Conservation (phyloP, 2,329 filamentous ascomycete genomes). For the Xylaria sp. region DNA sequence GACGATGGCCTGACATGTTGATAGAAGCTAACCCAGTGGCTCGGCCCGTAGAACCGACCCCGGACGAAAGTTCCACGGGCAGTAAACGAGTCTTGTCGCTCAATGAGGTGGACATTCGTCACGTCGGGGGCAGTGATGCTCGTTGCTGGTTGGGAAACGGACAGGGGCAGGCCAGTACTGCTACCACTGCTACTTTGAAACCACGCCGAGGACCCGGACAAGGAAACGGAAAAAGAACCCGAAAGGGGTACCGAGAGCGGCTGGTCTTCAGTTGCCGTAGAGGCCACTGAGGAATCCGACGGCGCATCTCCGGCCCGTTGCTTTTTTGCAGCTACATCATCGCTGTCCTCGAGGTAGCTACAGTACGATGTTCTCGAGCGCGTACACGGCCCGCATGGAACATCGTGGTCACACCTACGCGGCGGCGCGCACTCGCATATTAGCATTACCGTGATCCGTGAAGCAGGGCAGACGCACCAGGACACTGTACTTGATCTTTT, state of each 20-base stretch:
- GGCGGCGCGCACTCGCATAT: not conserved
- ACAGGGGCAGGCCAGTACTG: not conserved
- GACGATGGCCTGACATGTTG: conserved; percentile 1
- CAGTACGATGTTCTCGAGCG: not conserved
- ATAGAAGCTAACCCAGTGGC: conserved; percentile 1
- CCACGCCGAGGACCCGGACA: not conserved
- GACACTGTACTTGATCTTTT: conserved; percentile 3
- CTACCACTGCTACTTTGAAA: not conserved
- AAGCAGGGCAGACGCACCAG: not conserved
- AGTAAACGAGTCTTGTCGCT: conserved; percentile 1
- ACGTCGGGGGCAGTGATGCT: not conserved
- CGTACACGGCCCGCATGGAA: not conserved
- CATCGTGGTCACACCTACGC: not conserved
- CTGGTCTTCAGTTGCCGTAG: not conserved
- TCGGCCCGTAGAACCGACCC: not conserved
- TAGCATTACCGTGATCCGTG: not conserved
- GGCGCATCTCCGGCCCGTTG: not conserved
- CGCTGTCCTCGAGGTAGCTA: not conserved
- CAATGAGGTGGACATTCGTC: not conserved
- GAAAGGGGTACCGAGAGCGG: not conserved
- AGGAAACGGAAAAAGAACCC: not conserved
- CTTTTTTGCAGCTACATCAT: not conserved
- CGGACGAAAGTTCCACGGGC: not conserved
- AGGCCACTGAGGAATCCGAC: not conserved
- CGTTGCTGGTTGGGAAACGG: not conserved